Evolutionary conservation across 2,329 filamentous ascomycete genomes (phyloP).

Genomic region (Phaeosphaeriaceae sp.): DNA sequence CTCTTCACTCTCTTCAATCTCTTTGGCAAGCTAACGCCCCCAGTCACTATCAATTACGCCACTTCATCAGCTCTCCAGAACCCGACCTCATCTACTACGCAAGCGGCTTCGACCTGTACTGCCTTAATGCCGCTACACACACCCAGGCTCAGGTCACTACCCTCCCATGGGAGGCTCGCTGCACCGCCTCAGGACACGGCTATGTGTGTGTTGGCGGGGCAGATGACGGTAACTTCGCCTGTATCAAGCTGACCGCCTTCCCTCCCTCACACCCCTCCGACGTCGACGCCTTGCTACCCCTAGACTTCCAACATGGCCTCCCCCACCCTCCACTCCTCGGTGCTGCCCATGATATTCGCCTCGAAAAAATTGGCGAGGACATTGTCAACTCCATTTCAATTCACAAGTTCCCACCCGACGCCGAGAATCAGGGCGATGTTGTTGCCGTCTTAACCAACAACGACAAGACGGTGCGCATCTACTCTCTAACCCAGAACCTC

Average conservation of each 20-base stretch:
- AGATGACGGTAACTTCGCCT: slow-evolving; percentile 84
- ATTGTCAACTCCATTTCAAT: slow-evolving; percentile 73
- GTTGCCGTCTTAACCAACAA: slow-evolving; percentile 88
- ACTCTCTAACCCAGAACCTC: slow-evolving; percentile 72
- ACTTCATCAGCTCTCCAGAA: slow-evolving; percentile 83
- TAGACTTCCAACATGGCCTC: slow-evolving; percentile 52
- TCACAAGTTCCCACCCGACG: slow-evolving; percentile 57
- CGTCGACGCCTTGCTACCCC: slow-evolving; percentile 63
- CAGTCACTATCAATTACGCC: slow-evolving; percentile 88
- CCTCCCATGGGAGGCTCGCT: slow-evolving; percentile 73
- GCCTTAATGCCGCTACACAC: slow-evolving; percentile 69
- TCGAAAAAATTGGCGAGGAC: slow-evolving; percentile 66
- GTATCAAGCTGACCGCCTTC: slow-evolving; percentile 67
- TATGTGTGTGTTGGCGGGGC: slow-evolving; percentile 89
- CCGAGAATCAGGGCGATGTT: slow-evolving; percentile 60
- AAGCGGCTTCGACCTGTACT: slow-evolving; percentile 67
- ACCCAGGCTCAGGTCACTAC: slow-evolving; percentile 73
- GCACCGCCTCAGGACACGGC: slow-evolving; percentile 82
- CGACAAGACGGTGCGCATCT: slow-evolving; percentile 85
- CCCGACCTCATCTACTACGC: slow-evolving; percentile 85
- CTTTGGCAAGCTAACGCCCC: slow-evolving; percentile 19
- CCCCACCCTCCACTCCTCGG: slow-evolving; percentile 48
- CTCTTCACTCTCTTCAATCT: not conserved
- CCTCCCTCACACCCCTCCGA: slow-evolving; percentile 53
- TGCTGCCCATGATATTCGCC: slow-evolving; percentile 50